A percentile compares a stretch with the other conserved stretches of the same genome.
These are phyloP conservation scores for Boletus rex-veris DNA, from an alignment of 768 basidiomycete species.

Conservation along the genomic window DNA sequence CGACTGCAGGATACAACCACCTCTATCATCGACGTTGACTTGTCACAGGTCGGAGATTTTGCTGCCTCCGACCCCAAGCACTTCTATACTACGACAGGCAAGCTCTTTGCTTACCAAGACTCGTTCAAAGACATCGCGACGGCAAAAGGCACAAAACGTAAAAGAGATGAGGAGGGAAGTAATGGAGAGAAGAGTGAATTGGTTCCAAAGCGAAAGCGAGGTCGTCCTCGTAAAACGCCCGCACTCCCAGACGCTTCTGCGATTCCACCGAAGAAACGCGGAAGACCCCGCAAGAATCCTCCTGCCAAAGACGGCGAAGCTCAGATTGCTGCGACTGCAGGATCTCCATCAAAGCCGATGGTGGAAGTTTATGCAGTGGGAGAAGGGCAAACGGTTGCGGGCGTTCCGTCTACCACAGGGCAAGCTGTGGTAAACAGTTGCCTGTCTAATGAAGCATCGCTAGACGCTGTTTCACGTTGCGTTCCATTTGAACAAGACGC, in stretches of 20 bases:
- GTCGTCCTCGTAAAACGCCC: conserved; percentile 48
- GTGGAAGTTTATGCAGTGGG: background rate
- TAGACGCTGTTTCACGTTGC: background rate
- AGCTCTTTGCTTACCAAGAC: conserved; percentile 48
- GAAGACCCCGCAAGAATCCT: conserved; percentile 32
- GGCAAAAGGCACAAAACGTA: conserved; percentile 28
- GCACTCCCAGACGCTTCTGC: conserved; percentile 2
- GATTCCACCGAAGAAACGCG: conserved; percentile 33
- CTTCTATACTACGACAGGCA: conserved; percentile 53
- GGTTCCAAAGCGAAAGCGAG: conserved; percentile 43
- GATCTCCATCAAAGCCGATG: background rate
- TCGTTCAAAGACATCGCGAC: conserved; percentile 37
- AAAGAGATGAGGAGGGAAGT: conserved; percentile 26
- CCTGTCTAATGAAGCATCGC: background rate
- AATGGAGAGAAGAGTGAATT: conserved; percentile 18
- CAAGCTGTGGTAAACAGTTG: background rate
- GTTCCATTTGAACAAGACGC: background rate
- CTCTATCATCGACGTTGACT: conserved; percentile 44
- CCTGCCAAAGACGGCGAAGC: conserved; percentile 1
- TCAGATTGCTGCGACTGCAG: conserved; percentile 2
- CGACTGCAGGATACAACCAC: conserved; percentile 52
- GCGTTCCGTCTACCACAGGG: background rate
- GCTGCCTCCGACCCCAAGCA: conserved; percentile 36
- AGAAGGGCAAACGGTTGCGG: background rate
- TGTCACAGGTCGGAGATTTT: conserved; percentile 55